Base-by-base conservation (phyloP, 148 eudicot genomes). In the Silene latifolia region DNA sequence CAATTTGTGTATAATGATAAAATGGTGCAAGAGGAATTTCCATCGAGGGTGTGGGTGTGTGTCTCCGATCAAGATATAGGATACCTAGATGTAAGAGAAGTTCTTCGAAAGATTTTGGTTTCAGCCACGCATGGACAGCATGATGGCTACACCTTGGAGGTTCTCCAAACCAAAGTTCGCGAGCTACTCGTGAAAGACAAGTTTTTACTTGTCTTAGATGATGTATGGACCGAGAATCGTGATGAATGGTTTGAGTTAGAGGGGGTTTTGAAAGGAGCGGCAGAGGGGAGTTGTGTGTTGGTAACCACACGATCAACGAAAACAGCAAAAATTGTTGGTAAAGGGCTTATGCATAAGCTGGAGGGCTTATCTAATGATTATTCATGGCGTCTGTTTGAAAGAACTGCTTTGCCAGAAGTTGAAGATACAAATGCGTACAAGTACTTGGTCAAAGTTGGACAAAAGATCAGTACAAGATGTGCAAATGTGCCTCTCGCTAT, bases 1-100 rank as follows among this genome's bases (percentile, higher is more conserved):
- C 69, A 72, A 23, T 61, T 84, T 25, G 80, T 78, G 1, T 81
- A 63, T 47, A 79, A 76, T 56, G 74, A 82, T 79, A 56, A 67
- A 17, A 46, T 19, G 44, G 75, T 82, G 44, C 10, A 9, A 4
- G 21, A 58, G 6, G 18, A 25, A 24, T 79, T 76, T 56, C 59
- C 71, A 14, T 13, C 14, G 27, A 79, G 68, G 59, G 25, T 79
- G 19, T 79, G 85, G 82, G 72, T 65, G 23, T 82, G 67, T 71
- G 77, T 67, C 3, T 59, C 80, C 19, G 80, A 82, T 47, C 59
- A 61, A 23, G 69, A 73, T 24, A 7, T 7, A 21, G 7, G 27
- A 14, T 20, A 25, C 1, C 58, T 83, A 6, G 67, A 65, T 44
- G 32, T 73, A 3, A 25, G 27, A 48, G 69, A 8, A 15, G 47